Evolutionary conservation across 495 filamentous ascomycete species (phyloP).

Genomic region (Annulohypoxylon maeteangense): DNA sequence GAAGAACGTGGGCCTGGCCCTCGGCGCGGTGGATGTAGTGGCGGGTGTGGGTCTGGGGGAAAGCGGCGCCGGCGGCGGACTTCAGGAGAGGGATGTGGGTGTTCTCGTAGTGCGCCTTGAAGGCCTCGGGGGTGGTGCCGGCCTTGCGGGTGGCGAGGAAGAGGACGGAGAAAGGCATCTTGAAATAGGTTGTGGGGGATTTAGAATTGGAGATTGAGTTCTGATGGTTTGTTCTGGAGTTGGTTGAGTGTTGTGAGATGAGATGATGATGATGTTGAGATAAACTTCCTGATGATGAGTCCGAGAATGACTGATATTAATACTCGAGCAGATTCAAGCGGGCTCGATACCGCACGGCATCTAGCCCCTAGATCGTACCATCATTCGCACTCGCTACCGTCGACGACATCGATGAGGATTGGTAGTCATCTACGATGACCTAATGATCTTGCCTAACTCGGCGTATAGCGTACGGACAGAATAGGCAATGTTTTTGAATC

Average conservation of each 20-base stretch:
- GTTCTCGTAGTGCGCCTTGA: conserved; percentile 49
- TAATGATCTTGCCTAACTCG: background rate
- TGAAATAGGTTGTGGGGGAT: conserved; percentile 5
- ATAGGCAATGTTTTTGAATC: conserved; percentile 3
- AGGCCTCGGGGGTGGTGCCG: conserved; percentile 45
- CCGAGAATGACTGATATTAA: conserved; percentile 16
- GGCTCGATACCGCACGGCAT: background rate
- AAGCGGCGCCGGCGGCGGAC: conserved; percentile 42
- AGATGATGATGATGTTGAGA: background rate
- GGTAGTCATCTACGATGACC: background rate
- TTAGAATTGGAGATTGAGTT: conserved; percentile 8
- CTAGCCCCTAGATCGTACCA: conserved; percentile 2
- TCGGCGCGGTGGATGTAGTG: conserved; percentile 47
- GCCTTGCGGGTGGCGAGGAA: conserved; percentile 47
- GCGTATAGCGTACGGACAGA: background rate
- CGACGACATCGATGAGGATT: background rate
- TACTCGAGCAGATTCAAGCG: conserved; percentile 7
- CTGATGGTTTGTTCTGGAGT: background rate
- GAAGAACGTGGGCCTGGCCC: conserved; percentile 33
- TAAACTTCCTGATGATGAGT: conserved; percentile 1
- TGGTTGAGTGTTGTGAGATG: conserved; percentile 1
- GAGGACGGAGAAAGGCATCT: conserved; percentile 37
- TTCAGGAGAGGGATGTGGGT: conserved; percentile 48
- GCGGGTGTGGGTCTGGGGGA: conserved; percentile 44
- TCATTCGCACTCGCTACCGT: conserved; percentile 10